These are phyloP conservation scores for Entophlyctis luteolus DNA, from an alignment of 192 early-diverging fungal genomes.

Conservation along the genomic window DNA sequence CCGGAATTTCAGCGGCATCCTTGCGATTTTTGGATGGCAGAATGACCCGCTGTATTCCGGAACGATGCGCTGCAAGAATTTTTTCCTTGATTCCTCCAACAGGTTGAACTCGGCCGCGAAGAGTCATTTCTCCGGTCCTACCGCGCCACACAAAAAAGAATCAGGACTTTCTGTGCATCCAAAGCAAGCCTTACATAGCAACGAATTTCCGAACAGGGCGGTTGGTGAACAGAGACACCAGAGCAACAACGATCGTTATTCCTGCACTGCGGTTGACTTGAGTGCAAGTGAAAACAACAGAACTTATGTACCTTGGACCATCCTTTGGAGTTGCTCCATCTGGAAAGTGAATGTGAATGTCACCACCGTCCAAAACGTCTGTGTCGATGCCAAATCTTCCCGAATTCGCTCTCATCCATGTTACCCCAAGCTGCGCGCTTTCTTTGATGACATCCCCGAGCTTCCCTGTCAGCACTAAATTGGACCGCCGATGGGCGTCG, in stretches of 20 bases:
- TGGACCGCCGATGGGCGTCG: conserved; percentile 50
- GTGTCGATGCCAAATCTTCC: conserved; percentile 42
- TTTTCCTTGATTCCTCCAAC: conserved; percentile 89
- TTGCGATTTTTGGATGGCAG: conserved; percentile 68
- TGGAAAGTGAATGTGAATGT: conserved; percentile 89
- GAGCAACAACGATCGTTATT: conserved; percentile 69
- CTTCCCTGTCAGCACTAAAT: conserved; percentile 48
- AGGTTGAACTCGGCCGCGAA: conserved; percentile 74
- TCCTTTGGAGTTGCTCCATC: conserved; percentile 78
- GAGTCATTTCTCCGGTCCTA: conserved; percentile 86
- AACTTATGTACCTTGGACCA: conserved; percentile 62
- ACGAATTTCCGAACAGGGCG: conserved; percentile 44
- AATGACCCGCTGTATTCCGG: conserved; percentile 70
- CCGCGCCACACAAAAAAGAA: conserved; percentile 25
- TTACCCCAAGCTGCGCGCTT: conserved; percentile 70
- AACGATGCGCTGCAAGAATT: conserved; percentile 74
- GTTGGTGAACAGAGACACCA: conserved; percentile 71
- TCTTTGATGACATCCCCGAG: conserved; percentile 85
- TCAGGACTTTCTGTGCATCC: no score
- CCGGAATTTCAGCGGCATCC: conserved; percentile 71
- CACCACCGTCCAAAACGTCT: conserved; percentile 42
- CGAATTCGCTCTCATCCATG: conserved; percentile 73
- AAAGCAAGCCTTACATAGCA: conserved; percentile 4
- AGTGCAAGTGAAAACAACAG: conserved; percentile 4
- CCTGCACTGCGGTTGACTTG: conserved; percentile 55